Percentiles rank a stretch among this genome's conserved stretches.
Conservation (phyloP, 176 grass and related monocot genomes). For the Rhynchospora breviuscula region DNA sequence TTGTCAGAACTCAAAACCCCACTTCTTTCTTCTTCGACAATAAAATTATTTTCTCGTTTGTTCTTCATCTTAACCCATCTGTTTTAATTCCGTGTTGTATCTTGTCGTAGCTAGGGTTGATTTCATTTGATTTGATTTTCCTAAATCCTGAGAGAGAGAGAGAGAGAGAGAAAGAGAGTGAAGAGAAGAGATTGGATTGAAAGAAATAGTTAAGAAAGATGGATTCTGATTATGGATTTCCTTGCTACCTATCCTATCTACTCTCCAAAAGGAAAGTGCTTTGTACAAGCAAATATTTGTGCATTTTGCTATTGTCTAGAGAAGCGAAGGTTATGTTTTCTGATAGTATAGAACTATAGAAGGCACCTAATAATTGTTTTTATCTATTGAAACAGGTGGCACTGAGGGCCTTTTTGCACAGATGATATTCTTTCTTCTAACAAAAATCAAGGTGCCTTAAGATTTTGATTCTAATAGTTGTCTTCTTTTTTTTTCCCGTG, state of each 20-base stretch:
- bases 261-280: not conserved
- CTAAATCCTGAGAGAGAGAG: too few species aligned
- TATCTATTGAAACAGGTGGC: conserved; percentile 57
- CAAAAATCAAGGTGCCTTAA: conserved; percentile 76
- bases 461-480: not conserved
- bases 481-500: not conserved
- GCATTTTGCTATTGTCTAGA: not conserved
- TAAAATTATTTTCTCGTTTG: too few species aligned
- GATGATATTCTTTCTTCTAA: conserved; percentile 85
- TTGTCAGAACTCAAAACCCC: too few species aligned
- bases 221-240: too few species aligned
- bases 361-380: not conserved
- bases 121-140: too few species aligned
- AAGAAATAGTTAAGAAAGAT: too few species aligned
- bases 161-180: too few species aligned
- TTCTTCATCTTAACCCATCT: conserved; percentile 6
- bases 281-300: not conserved
- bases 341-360: not conserved
- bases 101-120: too few species aligned
- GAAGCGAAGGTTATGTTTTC: not conserved
- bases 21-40: too few species aligned
- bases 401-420: conserved; percentile 84
- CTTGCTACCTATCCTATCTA: too few species aligned
- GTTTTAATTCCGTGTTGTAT: not conserved
- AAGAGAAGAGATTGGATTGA: too few species aligned